Conservation (phyloP, 495 filamentous ascomycete genomes). For the Penicillium subrubescens region DNA sequence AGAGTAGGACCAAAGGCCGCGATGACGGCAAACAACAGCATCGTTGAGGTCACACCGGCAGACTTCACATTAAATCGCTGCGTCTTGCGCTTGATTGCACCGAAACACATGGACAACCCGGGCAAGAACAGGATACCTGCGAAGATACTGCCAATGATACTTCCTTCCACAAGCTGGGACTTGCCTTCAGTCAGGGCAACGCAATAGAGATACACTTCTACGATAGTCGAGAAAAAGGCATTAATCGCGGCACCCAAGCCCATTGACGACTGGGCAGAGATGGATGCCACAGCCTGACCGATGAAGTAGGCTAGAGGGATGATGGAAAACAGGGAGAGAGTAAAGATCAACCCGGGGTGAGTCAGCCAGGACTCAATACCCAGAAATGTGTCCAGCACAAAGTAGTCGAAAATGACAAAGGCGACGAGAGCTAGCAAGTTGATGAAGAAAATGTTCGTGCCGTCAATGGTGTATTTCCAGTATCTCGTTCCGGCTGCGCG, state of each 20-base stretch:
- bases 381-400: conserved; percentile 66
- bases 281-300: conserved; percentile 97
- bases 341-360: conserved; percentile 81
- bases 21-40: conserved; percentile 96
- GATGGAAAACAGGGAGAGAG: conserved; percentile 82
- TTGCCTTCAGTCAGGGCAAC: conserved; percentile 93
- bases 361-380: conserved; percentile 72
- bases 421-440: conserved; percentile 89
- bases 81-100: conserved; percentile 95
- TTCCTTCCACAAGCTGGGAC: conserved; percentile 89
- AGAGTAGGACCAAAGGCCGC: conserved; percentile 96
- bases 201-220: conserved; percentile 98
- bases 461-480: conserved; percentile 99
- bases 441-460: conserved; percentile 98
- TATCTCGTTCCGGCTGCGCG: conserved; percentile 92
- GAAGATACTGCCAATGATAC: conserved; percentile 96
- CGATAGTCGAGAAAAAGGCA: conserved; percentile 97
- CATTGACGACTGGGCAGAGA: conserved; percentile 99
- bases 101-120: conserved; percentile 98
- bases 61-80: conserved; percentile 98
- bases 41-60: conserved; percentile 95
- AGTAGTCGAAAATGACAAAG: conserved; percentile 93
- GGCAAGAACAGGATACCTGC: conserved; percentile 95
- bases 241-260: conserved; percentile 98
- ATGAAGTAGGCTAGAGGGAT: conserved; percentile 99